Evolutionary conservation across 1,284 basidiomycete genomes (phyloP), one percentile per base, ranked within the genome.

Genomic region (Ceratobasidium sp.): DNA sequence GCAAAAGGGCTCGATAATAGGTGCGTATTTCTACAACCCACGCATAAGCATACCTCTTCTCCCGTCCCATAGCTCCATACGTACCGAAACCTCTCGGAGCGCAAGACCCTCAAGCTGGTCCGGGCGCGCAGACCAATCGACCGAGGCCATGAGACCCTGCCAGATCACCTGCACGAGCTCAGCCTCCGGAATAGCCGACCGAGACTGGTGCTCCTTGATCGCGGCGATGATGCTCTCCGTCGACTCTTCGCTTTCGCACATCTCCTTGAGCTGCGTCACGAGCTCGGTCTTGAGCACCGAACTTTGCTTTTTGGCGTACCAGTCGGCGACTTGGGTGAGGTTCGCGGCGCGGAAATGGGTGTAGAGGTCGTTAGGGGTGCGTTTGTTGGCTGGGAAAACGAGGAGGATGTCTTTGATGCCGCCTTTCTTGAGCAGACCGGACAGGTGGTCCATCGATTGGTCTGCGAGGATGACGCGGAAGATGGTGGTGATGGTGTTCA

Each of bases 121-220:
- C 40, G 95, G 90, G 73, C 95, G 92, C 28, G 94, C 91, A 82
- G 89, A 92, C 93, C 94, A 95, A 85, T 98, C 97, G 49, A 98
- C 88, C 63, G 92, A 92, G 46, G 90, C 88, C 91, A 98, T 94
- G 78, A 98, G 90, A 49, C 94, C 96, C 82, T 94, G 92, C 95
- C 96, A 99, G 83, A 97, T 92, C 86, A 95, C 95, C 78, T 92
- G 89, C 77, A 96, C 89, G 77, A 98, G 89, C 82, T 99, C 97
- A 12, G 90, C 86, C 78, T 97, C 95, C 3, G 95, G 91, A 61
- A 97, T 90, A 15, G 85, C 82, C 77, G 83, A 84, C 80, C 86
- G 86, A 40, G 82, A 77, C 82, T 87, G 81, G 46, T 77, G 61
- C 23, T 78, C 83, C 83, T 93, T 93, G 86, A 98, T 90, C 79